A percentile compares a stretch with the other conserved stretches of the same genome.
Evolutionary conservation across 1,284 basidiomycete genomes (phyloP).

Genomic region (Tilletia indica): DNA sequence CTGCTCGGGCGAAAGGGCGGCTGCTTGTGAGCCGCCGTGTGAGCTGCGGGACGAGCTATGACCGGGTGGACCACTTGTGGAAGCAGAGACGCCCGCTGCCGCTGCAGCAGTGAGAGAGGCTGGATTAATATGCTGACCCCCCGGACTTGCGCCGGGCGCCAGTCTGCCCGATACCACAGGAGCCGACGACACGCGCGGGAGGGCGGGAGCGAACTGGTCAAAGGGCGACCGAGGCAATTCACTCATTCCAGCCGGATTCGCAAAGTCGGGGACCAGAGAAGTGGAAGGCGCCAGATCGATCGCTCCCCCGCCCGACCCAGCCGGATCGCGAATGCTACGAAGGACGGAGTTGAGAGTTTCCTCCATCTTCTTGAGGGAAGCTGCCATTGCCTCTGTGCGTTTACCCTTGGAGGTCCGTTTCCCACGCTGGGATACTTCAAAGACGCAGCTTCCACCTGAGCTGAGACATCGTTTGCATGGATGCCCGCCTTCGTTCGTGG

Average conservation of each 20-base stretch:
- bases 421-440: conserved; percentile 53
- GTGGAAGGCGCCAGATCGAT: background rate
- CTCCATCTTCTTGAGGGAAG: conserved; percentile 53
- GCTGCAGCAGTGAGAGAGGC: background rate
- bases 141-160: conserved; percentile 9
- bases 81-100: background rate
- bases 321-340: conserved; percentile 45
- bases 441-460: conserved; percentile 51
- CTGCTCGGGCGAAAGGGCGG: conserved; percentile 3
- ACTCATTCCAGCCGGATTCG: conserved; percentile 23
- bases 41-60: conserved; percentile 15
- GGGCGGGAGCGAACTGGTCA: conserved; percentile 31
- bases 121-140: conserved; percentile 16
- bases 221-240: conserved; percentile 37
- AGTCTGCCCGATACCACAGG: background rate
- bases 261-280: background rate
- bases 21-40: conserved; percentile 7
- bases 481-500: conserved; percentile 72
- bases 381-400: conserved; percentile 49
- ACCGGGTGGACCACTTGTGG: too few relatives aligned
- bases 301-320: conserved; percentile 15
- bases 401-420: conserved; percentile 53
- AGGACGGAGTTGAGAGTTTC: conserved; percentile 48
- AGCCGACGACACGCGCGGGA: conserved; percentile 16
- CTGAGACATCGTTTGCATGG: conserved; percentile 70